These are phyloP conservation scores for Rhodomyrtus tomentosa DNA, from an alignment of 345 rosid genomes.

Conservation along the genomic window DNA sequence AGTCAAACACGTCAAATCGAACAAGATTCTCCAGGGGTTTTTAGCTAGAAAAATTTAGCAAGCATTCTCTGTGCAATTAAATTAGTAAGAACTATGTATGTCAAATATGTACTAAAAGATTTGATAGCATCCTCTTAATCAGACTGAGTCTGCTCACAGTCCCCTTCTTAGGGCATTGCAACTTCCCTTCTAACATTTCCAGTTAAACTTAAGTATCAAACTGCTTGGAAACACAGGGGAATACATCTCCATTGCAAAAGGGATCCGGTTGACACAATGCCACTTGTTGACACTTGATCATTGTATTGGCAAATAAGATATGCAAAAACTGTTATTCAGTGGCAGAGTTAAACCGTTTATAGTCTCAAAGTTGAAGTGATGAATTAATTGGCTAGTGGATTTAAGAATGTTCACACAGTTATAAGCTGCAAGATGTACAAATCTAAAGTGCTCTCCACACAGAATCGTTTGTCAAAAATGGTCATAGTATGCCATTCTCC, in stretches of 20 bases:
- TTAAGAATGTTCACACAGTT: not conserved
- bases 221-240: not conserved
- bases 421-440: not conserved
- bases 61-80: not conserved
- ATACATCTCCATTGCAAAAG: not conserved
- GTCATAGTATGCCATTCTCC: not conserved
- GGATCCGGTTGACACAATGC: not conserved
- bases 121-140: not conserved
- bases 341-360: not conserved
- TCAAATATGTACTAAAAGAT: not conserved
- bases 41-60: not conserved
- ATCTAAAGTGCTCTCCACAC: not conserved
- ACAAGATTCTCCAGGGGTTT: not conserved
- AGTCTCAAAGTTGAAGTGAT: not conserved
- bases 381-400: not conserved
- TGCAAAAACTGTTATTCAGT: not conserved
- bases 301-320: not conserved
- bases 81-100: not conserved
- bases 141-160: not conserved
- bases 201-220: not conserved
- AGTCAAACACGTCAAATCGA: not conserved
- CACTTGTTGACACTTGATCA: not conserved
- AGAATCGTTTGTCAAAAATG: not conserved
- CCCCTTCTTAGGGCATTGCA: not conserved
- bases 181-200: not conserved